Conservation (phyloP, 352 stramenopile species). For the Globisporangium lucens region DNA sequence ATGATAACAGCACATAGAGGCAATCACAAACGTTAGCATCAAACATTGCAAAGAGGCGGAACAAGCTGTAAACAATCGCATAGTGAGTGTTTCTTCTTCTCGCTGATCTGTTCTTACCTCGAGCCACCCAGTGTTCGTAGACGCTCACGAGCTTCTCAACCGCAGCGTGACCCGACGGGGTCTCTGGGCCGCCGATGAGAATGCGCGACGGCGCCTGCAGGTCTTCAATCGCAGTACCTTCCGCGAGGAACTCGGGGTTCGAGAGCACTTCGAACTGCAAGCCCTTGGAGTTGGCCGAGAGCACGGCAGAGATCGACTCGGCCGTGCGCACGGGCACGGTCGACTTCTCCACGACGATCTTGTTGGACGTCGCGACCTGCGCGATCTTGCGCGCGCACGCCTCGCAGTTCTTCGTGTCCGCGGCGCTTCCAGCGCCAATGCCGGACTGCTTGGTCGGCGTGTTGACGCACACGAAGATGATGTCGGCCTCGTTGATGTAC, state of each 20-base stretch:
- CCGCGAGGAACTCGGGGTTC: slow-evolving; percentile 99
- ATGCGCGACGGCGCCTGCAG: slow-evolving; percentile 95
- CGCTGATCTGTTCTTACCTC: slow-evolving; percentile 22
- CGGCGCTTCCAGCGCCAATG: slow-evolving; percentile 96
- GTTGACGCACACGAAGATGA: slow-evolving; percentile 99
- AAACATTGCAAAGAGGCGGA: background rate
- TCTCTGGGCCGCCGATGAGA: slow-evolving; percentile 98
- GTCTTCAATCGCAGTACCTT: slow-evolving; percentile 98
- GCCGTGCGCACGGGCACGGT: slow-evolving; percentile 99
- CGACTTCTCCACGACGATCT: slow-evolving; percentile 99
- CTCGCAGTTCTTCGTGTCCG: slow-evolving; percentile 99
- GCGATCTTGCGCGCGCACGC: slow-evolving; percentile 98
- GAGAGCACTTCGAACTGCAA: slow-evolving; percentile 96
- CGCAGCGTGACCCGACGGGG: slow-evolving; percentile 74
- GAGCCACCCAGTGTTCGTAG: slow-evolving; percentile 97
- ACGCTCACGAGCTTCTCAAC: slow-evolving; percentile 93
- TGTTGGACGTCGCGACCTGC: slow-evolving; percentile 90
- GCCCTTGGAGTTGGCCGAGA: slow-evolving; percentile 93
- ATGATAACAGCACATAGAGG: background rate
- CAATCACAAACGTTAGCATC: background rate
- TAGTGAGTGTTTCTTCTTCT: background rate
- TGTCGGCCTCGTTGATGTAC: slow-evolving; percentile 96
- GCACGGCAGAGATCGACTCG: slow-evolving; percentile 94
- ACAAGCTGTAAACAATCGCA: background rate
- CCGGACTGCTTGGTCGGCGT: slow-evolving; percentile 98